Evolutionary conservation across 2,329 filamentous ascomycete genomes (phyloP), one percentile per base, ranked within the genome.

Genomic region (Fusarium setosum): DNA sequence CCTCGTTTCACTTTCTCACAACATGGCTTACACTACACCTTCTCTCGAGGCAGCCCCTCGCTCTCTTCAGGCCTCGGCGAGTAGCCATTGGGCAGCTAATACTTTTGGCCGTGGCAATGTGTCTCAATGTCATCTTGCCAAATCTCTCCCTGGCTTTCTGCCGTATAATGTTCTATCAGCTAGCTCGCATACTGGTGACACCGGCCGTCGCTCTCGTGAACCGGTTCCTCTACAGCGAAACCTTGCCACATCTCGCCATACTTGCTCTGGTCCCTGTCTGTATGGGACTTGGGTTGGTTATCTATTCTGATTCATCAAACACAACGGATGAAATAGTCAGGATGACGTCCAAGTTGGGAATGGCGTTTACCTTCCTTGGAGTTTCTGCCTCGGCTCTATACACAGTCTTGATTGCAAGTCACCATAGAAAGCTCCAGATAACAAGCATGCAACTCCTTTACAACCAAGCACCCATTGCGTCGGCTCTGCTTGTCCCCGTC

Each of bases 111-210:
- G 71, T 89, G 26, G 85, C 88, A 70, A 91, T 92, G 89, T 84
- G 86, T 50, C 80, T 89, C 59, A 91, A 91, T 75, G 88, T 92
- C 72, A 88, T 92, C 63, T 80, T 92, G 2, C 88, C 88, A 10
- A 92, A 92, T 71, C 77, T 91, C 7, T 90, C 88, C 2, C 80
- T 92, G 40, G 88, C 89, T 87, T 74, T 91, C 88, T 20, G 86
- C 85, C 49, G 86, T 92, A n/a, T n/a, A 38, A 89, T 88, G 38
- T 91, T 92, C 74, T 92, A 91, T 75, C 89, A 92, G 74, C 85
- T 91, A 47, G 88, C 87, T 5, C 85, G 89, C 21, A 89, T 91
- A 59, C 80, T 91, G 12, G 82, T 91, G 24, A 91, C 89, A 1
- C 90, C 90, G 4, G 83, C 82, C 40, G 88, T 90, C 18, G 89